These are phyloP conservation scores for Mucor racemosus DNA, from an alignment of 371 early-diverging fungal species.

Conservation along the genomic window DNA sequence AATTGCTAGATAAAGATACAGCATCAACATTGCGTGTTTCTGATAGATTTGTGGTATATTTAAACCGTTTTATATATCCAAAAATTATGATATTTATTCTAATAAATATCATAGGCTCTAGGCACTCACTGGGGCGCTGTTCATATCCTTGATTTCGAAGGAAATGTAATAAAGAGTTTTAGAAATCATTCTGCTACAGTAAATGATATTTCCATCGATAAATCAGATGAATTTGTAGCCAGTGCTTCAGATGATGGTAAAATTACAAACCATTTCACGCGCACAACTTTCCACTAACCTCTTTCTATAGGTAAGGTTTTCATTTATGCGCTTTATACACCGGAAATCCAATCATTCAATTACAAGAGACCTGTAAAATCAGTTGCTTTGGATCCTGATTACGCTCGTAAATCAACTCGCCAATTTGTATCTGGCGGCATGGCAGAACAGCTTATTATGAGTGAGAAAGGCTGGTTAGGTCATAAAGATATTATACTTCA, in stretches of 20 bases:
- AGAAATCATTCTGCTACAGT: constrained; percentile 84
- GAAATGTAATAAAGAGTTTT: constrained; percentile 84
- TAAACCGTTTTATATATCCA: no score
- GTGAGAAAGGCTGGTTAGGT: constrained; percentile 73
- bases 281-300: neutral
- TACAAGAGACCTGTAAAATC: constrained; percentile 89
- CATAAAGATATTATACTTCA: constrained; percentile 76
- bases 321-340: constrained; percentile 73
- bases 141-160: constrained; percentile 90
- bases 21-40: constrained; percentile 80
- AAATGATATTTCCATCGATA: constrained; percentile 84
- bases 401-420: constrained; percentile 69
- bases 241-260: constrained; percentile 94
- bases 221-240: constrained; percentile 86
- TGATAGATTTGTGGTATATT: constrained; percentile 80
- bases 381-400: constrained; percentile 89
- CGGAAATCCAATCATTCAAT: constrained; percentile 66
- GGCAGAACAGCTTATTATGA: constrained; percentile 84
- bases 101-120: constrained; percentile 63
- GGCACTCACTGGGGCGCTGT: constrained; percentile 96
- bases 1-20: constrained; percentile 84
- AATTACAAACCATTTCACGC: neutral
- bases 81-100: neutral
- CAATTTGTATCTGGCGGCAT: constrained; percentile 91
- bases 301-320: constrained; percentile 69